Percentiles rank a stretch among this genome's conserved stretches.
Evolutionary conservation across 768 basidiomycete species (phyloP).

Genomic region (Suillus hirtellus): DNA sequence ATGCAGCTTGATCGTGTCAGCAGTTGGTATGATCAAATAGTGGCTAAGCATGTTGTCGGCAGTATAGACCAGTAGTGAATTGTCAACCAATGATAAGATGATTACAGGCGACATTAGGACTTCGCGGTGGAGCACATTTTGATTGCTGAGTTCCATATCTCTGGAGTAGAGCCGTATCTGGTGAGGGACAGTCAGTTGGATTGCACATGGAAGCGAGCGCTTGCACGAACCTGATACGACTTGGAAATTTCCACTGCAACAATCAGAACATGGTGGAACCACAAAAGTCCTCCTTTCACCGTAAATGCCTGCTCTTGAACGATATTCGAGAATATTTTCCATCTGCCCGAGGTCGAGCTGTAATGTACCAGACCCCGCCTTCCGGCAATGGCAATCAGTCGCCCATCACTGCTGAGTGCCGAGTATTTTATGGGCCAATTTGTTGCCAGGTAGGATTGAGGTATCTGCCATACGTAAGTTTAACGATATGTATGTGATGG

Average conservation of each 20-base stretch:
- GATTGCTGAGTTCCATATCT: constrained; percentile 81
- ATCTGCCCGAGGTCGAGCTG: constrained; percentile 89
- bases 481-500: constrained; percentile 5
- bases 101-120: constrained; percentile 74
- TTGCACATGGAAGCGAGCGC: constrained; percentile 5
- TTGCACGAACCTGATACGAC: constrained; percentile 64
- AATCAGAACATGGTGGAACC: constrained; percentile 96
- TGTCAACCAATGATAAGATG: constrained; percentile 90
- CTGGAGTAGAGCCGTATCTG: constrained; percentile 94
- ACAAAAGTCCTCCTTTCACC: constrained; percentile 89
- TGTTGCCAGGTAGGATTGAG: constrained; percentile 79
- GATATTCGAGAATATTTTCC: constrained; percentile 86
- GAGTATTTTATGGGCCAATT: constrained; percentile 97
- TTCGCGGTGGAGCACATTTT: constrained; percentile 83
- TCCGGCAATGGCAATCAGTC: constrained; percentile 91
- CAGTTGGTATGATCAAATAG: constrained; percentile 84
- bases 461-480: constrained; percentile 57
- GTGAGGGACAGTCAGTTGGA: constrained; percentile 6
- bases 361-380: constrained; percentile 90
- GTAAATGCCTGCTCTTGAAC: constrained; percentile 84
- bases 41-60: constrained; percentile 92
- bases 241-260: constrained; percentile 84
- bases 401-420: constrained; percentile 85
- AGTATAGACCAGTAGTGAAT: constrained; percentile 92
- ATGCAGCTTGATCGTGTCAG: constrained; percentile 81